Conservation (phyloP, 371 early-diverging fungal genomes). For the Mycotypha africana region DNA sequence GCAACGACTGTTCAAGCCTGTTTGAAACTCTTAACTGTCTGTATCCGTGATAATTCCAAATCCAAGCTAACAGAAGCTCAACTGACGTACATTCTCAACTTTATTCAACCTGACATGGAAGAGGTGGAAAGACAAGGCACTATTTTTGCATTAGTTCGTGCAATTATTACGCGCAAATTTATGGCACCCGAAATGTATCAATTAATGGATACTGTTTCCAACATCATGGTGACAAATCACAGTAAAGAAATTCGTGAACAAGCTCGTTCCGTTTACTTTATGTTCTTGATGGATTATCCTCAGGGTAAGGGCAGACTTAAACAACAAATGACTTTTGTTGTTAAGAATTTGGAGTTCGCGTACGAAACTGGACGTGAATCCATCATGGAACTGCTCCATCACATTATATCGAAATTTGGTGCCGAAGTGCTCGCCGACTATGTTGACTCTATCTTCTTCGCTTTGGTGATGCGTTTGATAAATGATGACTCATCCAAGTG, state of each 20-base stretch:
- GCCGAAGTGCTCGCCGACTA: constrained; percentile 69
- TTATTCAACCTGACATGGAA: constrained; percentile 87
- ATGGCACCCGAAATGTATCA: constrained; percentile 89
- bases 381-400: constrained; percentile 78
- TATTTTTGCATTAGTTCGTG: constrained; percentile 79
- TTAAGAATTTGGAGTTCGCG: constrained; percentile 84
- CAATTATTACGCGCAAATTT: constrained; percentile 80
- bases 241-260: constrained; percentile 71
- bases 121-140: constrained; percentile 80
- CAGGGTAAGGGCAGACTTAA: constrained; percentile 75
- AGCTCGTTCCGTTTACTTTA: constrained; percentile 75
- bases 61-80: constrained; percentile 68
- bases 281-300: constrained; percentile 93
- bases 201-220: constrained; percentile 73
- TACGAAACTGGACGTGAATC: constrained; percentile 89
- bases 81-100: constrained; percentile 68
- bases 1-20: constrained; percentile 74
- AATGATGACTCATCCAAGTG: constrained; percentile 91
- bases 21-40: constrained; percentile 73
- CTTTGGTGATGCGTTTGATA: constrained; percentile 75
- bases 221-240: constrained; percentile 86
- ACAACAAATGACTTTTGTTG: constrained; percentile 78
- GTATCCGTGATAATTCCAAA: constrained; percentile 64
- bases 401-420: constrained; percentile 73
- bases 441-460: constrained; percentile 78